phyloP scores from a whole-genome alignment of 2,329 filamentous ascomycete species.

The Fusarium sp. region DNA sequence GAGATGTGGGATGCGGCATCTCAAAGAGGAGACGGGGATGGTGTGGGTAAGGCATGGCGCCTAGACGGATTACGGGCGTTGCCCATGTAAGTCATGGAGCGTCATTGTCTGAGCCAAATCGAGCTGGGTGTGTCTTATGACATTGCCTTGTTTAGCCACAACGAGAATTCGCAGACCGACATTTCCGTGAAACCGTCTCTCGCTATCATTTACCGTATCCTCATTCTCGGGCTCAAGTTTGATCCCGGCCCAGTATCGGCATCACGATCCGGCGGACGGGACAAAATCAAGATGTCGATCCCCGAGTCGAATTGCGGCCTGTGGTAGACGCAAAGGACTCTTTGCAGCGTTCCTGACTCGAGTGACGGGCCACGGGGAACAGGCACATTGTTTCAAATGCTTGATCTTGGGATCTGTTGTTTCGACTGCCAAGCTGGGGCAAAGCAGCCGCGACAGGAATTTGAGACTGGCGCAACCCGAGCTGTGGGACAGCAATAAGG shows the following conservation, averaged over 20 bases:
- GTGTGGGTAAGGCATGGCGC: conserved; percentile 18
- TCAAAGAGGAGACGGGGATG: conserved; percentile 12
- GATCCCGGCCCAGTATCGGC: background rate
- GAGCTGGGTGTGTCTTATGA: background rate
- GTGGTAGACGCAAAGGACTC: background rate
- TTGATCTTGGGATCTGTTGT: background rate
- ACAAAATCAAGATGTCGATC: conserved; percentile 4
- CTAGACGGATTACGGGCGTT: conserved; percentile 2
- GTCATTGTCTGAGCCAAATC: conserved; percentile 4
- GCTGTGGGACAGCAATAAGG: background rate
- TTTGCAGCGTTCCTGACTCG: conserved; percentile 11
- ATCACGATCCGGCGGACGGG: conserved; percentile 3
- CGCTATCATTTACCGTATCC: conserved; percentile 1
- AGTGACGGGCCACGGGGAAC: background rate
- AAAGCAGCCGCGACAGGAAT: background rate
- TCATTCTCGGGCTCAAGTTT: background rate
- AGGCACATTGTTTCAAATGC: background rate
- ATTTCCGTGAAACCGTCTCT: conserved; percentile 3
- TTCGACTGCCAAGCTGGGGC: background rate
- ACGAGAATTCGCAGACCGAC: conserved; percentile 7
- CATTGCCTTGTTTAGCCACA: background rate
- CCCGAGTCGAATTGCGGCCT: conserved; percentile 2
- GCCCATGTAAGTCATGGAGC: conserved; percentile 5
- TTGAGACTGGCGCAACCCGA: background rate
- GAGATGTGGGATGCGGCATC: conserved; percentile 17